Evolutionary conservation across 768 basidiomycete genomes (phyloP).

Genomic region (Amanita subjunquillea): DNA sequence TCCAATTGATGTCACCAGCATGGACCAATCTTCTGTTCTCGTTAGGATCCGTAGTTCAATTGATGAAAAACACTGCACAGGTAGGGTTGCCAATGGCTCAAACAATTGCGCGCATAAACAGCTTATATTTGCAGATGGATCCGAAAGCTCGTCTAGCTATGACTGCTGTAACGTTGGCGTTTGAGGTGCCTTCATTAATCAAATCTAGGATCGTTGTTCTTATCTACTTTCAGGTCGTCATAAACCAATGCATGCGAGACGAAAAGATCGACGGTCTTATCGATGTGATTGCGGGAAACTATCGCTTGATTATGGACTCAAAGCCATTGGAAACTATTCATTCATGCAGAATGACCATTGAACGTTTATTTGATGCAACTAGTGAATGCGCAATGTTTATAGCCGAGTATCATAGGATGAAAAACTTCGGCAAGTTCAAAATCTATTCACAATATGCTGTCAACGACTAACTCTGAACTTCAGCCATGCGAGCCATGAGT

Average conservation of each 20-base stretch:
- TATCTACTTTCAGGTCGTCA: not conserved
- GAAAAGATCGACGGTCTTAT: constrained; percentile 1
- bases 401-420: not conserved
- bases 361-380: constrained; percentile 3
- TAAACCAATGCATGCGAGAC: constrained; percentile 2
- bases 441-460: not conserved
- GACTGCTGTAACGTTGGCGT: not conserved
- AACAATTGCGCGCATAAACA: not conserved
- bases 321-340: constrained; percentile 3
- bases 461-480: not conserved
- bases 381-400: constrained; percentile 7
- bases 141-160: not conserved
- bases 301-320: constrained; percentile 3
- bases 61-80: not conserved
- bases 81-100: not conserved
- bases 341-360: constrained; percentile 2
- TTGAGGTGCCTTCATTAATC: not conserved
- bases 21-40: constrained; percentile 1
- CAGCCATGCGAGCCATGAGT: not conserved
- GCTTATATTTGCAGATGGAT: not conserved
- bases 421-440: not conserved
- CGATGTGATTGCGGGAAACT: constrained; percentile 3
- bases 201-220: not conserved
- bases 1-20: not conserved
- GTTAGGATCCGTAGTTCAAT: not conserved